A percentile compares a stretch with the other conserved stretches of the same genome.
Evolutionary conservation across 441 rosid genomes (phyloP).

Genomic region (Bocquillonia castaneifolia): DNA sequence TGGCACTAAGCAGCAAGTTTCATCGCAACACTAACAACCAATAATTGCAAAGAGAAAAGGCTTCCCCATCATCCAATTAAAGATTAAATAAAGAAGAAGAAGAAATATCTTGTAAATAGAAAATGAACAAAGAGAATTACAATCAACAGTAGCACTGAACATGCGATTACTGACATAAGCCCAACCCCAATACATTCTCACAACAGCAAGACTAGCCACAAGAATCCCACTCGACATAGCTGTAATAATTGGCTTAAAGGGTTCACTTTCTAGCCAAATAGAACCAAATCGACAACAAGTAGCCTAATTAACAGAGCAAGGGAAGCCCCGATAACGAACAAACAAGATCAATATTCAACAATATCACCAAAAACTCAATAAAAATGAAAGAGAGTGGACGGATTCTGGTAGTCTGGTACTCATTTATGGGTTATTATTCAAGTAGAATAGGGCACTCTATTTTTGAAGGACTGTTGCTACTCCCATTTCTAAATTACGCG

Average conservation of each 20-base stretch:
- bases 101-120: background rate
- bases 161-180: constrained; percentile 89
- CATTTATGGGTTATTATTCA: constrained; percentile 78
- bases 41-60: background rate
- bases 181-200: constrained; percentile 95
- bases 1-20: no score
- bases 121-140: constrained; percentile 29
- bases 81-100: background rate
- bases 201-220: constrained; percentile 67
- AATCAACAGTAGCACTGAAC: constrained; percentile 93
- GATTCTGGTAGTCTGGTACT: constrained; percentile 68
- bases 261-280: constrained; percentile 55
- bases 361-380: constrained; percentile 64
- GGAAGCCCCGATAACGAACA: constrained; percentile 66
- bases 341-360: constrained; percentile 46
- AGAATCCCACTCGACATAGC: constrained; percentile 71
- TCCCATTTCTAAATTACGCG: constrained; percentile 44
- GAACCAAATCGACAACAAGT: constrained; percentile 81
- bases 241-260: constrained; percentile 47
- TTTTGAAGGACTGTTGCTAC: constrained; percentile 62
- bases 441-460: constrained; percentile 76
- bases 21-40: no score
- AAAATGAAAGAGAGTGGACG: constrained; percentile 79
- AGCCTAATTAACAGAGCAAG: constrained; percentile 64
- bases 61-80: background rate